A percentile compares a stretch with the other conserved stretches of the same genome.
Conservation (phyloP, 257 asterid genomes). For the Primulina eburnea region DNA sequence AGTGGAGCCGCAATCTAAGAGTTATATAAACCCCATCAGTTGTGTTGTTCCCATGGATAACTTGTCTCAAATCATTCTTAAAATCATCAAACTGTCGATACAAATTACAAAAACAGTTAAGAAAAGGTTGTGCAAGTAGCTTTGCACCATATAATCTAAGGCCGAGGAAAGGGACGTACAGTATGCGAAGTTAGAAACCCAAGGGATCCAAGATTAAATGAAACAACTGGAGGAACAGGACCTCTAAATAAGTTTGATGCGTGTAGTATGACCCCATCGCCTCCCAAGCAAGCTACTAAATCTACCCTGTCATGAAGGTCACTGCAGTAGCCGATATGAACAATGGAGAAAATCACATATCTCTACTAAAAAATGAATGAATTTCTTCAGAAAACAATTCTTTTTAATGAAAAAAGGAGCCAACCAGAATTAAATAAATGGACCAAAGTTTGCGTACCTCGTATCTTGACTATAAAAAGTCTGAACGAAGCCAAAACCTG, state of each 20-base stretch:
- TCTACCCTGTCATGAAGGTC: slow-evolving; percentile 97
- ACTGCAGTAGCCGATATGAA: slow-evolving; percentile 40
- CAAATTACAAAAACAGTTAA: slow-evolving; percentile 24
- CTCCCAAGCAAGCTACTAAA: slow-evolving; percentile 97
- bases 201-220: slow-evolving; percentile 97
- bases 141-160: slow-evolving; percentile 13
- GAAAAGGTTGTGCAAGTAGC: slow-evolving; percentile 18
- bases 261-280: slow-evolving; percentile 98
- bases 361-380: slow-evolving; percentile 2
- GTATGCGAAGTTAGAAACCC: slow-evolving; percentile 96
- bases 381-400: background rate
- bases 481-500: slow-evolving; percentile 97
- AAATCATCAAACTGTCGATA: slow-evolving; percentile 65
- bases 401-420: background rate
- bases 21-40: slow-evolving; percentile 87
- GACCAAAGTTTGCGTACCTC: slow-evolving; percentile 52
- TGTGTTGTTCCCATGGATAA: slow-evolving; percentile 81
- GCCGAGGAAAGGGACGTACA: slow-evolving; percentile 45
- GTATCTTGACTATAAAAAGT: slow-evolving; percentile 98
- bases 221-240: slow-evolving; percentile 98
- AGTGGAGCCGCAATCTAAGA: slow-evolving; percentile 92
- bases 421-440: slow-evolving; percentile 3
- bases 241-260: slow-evolving; percentile 95
- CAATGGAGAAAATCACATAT: slow-evolving; percentile 24
- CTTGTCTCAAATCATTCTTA: slow-evolving; percentile 79